Evolutionary conservation across 2,329 filamentous ascomycete species (phyloP), one percentile per base, ranked within the genome.

Genomic region (Aspergillus sp.): DNA sequence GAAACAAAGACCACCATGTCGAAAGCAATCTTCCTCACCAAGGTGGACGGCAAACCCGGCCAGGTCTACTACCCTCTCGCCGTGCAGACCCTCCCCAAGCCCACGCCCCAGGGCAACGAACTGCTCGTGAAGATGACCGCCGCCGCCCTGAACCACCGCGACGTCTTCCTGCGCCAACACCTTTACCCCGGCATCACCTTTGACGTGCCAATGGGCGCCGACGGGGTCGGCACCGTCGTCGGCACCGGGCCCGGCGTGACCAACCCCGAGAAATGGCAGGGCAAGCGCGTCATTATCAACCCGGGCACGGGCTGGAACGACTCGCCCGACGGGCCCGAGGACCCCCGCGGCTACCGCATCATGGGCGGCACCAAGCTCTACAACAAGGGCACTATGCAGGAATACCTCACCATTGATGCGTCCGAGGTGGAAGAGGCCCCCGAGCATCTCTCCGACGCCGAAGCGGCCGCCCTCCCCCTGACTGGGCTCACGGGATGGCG

Each of bases 111-210:
- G 22, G 81, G 82, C 14, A 78, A 78, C 56, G 81, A 96, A 69
- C 77, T 96, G 59, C 78, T 95, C 6, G 77, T 97, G 56, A 84
- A 83, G 64, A 78, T 97, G 65, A 81, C 82, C 33, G 89, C 91
- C 47, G 89, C 87, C 1, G 88, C 93, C 13, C 84, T 97, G 47
- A 97, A 97, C 77, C 94, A 97, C 76, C 88, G 92, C 63, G 94
- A 97, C 72, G 84, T 95, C 61, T 97, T 96, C 76, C 88, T 95
- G 73, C 89, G 93, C 50, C 91, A 94, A 71, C 87, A 92, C 66
- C 84, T 95, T 38, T 97, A 97, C 77, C 93, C 93, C 0, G 87
- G 83, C 61, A 87, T 90, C 49, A 87, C 88, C 11, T 95, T 95
- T 71, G 80, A 82, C 54, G 79, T 85, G 5, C 90, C 93, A 1